Evolutionary conservation across 2,329 filamentous ascomycete species (phyloP).

Genomic region (Fusarium sp.): DNA sequence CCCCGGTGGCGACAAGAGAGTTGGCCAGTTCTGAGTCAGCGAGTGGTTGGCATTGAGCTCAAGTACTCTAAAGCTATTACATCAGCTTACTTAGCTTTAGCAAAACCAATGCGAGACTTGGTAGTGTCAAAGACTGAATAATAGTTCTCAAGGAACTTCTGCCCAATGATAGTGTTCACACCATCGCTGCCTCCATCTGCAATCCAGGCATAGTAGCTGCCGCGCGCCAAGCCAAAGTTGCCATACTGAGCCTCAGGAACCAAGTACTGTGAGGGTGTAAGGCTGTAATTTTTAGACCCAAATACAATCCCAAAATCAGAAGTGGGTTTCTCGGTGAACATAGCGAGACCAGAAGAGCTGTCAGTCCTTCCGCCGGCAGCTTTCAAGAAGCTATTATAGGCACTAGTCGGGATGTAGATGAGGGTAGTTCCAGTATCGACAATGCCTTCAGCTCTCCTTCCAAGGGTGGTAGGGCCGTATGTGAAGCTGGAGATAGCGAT

Average conservation of each 20-base stretch:
- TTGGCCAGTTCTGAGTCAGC: too few species aligned
- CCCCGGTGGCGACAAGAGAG: too few species aligned
- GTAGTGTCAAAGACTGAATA: constrained; percentile 5
- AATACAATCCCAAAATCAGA: not conserved
- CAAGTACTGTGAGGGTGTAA: not conserved
- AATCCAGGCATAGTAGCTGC: not conserved
- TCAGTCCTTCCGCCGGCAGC: not conserved
- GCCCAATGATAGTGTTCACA: constrained; percentile 3
- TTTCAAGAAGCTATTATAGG: not conserved
- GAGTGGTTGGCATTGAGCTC: too few species aligned
- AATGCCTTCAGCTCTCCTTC: not conserved
- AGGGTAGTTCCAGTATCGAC: constrained; percentile 8
- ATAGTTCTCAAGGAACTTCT: constrained; percentile 10
- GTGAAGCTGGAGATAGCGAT: not conserved
- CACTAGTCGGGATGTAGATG: not conserved
- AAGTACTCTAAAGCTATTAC: too few species aligned
- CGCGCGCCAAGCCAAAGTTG: not conserved
- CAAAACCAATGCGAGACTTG: constrained; percentile 3
- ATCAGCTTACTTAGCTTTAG: not conserved
- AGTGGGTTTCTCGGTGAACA: not conserved
- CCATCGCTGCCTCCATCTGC: not conserved
- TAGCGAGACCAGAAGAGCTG: not conserved
- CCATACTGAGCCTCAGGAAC: not conserved
- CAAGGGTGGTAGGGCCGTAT: not conserved
- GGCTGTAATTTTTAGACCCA: not conserved